These are phyloP conservation scores for Dactylellina cionopaga DNA, from an alignment of 2,329 filamentous ascomycete species.

Conservation along the genomic window DNA sequence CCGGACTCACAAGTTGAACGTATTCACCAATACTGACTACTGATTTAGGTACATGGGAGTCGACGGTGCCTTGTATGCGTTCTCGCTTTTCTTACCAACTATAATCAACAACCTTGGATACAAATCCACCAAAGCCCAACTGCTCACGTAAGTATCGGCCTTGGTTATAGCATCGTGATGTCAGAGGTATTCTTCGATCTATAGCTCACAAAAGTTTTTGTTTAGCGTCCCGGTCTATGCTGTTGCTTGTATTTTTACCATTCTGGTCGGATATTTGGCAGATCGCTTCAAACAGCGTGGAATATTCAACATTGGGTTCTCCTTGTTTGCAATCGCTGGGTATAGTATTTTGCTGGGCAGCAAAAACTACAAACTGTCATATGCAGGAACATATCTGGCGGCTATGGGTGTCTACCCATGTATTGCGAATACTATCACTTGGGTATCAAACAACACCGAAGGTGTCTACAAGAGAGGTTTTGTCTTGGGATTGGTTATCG, in stretches of 20 bases:
- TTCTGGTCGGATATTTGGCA: constrained; percentile 76
- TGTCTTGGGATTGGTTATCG: constrained; percentile 86
- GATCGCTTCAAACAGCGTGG: constrained; percentile 79
- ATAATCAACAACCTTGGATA: constrained; percentile 73
- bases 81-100: constrained; percentile 77
- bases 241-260: constrained; percentile 74
- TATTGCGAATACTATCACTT: constrained; percentile 86
- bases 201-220: not conserved
- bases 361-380: constrained; percentile 73
- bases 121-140: constrained; percentile 71
- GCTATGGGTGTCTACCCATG: constrained; percentile 89
- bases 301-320: constrained; percentile 79
- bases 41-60: constrained; percentile 55
- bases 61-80: constrained; percentile 52
- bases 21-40: not conserved
- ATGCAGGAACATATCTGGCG: constrained; percentile 83
- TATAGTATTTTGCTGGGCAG: constrained; percentile 81
- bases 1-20: not conserved
- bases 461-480: constrained; percentile 92
- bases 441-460: constrained; percentile 88
- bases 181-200: not conserved
- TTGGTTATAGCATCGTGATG: too few species aligned
- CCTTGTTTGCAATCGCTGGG: constrained; percentile 76
- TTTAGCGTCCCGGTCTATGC: constrained; percentile 72
- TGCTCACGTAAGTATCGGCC: constrained; percentile 70